These are phyloP conservation scores for Malassezia brasiliensis DNA, from an alignment of 1,284 basidiomycete genomes.

Conservation along the genomic window DNA sequence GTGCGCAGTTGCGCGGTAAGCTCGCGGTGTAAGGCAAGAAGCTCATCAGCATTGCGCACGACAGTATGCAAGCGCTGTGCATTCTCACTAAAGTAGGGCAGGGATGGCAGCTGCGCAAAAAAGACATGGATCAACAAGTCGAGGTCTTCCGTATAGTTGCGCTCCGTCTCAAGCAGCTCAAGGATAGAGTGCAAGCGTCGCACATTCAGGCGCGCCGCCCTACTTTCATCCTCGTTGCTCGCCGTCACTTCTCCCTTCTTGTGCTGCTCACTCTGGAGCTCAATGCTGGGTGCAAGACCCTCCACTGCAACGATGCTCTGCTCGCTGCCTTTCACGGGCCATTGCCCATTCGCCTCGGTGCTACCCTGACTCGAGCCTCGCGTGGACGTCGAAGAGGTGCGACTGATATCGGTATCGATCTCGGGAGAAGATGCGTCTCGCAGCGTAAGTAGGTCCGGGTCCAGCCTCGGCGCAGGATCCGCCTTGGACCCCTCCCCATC, in stretches of 20 bases:
- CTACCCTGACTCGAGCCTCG: conserved; percentile 19
- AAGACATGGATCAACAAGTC: conserved; percentile 38
- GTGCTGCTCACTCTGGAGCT: background rate
- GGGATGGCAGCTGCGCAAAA: conserved; percentile 33
- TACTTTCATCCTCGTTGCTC: background rate
- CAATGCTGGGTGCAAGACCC: background rate
- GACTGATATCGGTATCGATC: conserved; percentile 36
- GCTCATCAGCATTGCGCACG: conserved; percentile 34
- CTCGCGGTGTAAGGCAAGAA: conserved; percentile 33
- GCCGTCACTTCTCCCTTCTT: background rate
- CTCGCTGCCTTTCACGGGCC: too few species aligned
- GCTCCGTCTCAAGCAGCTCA: conserved; percentile 44
- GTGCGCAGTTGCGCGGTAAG: conserved; percentile 16
- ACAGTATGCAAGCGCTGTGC: conserved; percentile 29
- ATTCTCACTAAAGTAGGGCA: conserved; percentile 41
- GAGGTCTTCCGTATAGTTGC: conserved; percentile 42
- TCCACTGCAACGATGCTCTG: too few species aligned
- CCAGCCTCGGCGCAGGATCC: background rate
- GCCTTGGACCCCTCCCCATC: background rate
- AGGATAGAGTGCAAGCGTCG: conserved; percentile 24
- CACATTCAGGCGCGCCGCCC: background rate
- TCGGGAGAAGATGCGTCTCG: conserved; percentile 12
- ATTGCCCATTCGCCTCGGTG: background rate
- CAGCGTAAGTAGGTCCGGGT: background rate
- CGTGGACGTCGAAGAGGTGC: conserved; percentile 39